These are phyloP conservation scores for Cajanus cajan DNA, from an alignment of 306 rosid species.

Conservation along the genomic window DNA sequence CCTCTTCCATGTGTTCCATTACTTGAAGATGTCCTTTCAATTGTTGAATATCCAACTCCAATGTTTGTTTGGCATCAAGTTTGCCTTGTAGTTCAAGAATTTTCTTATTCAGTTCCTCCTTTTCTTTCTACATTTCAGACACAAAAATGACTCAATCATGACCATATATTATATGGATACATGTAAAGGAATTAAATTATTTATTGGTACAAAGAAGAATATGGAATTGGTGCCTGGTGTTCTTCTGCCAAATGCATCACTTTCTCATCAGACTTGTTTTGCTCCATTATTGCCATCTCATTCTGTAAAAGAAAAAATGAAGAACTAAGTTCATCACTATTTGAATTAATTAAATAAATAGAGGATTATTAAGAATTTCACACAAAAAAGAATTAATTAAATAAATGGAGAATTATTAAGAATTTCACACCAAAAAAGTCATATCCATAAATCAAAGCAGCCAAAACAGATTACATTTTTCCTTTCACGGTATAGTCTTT, in stretches of 20 bases:
- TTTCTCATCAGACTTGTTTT: constrained; percentile 61
- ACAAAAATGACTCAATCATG: not conserved
- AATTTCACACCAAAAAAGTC: not conserved
- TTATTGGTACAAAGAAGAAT: not conserved
- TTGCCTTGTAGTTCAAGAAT: constrained; percentile 60
- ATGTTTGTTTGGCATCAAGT: constrained; percentile 71
- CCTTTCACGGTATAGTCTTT: constrained; percentile 45
- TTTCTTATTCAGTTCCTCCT: constrained; percentile 51
- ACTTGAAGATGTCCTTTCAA: constrained; percentile 73
- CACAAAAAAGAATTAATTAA: constrained; percentile 20
- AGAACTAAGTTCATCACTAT: not conserved
- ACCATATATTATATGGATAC: not conserved
- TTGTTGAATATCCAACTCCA: constrained; percentile 63
- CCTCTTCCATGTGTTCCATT: constrained; percentile 67
- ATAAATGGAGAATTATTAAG: not conserved
- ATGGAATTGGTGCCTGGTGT: constrained; percentile 44
- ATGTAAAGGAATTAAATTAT: constrained; percentile 1
- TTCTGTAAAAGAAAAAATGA: constrained; percentile 41
- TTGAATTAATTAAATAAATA: not conserved
- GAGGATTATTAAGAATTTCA: not conserved
- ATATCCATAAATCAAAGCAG: not conserved
- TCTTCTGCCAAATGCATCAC: constrained; percentile 60
- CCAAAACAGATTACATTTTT: constrained; percentile 49
- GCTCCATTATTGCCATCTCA: constrained; percentile 67
- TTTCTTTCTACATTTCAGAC: constrained; percentile 55